These are phyloP conservation scores for Barnettozyma sucrosica DNA, from an alignment of 805 yeast species.

Conservation along the genomic window DNA sequence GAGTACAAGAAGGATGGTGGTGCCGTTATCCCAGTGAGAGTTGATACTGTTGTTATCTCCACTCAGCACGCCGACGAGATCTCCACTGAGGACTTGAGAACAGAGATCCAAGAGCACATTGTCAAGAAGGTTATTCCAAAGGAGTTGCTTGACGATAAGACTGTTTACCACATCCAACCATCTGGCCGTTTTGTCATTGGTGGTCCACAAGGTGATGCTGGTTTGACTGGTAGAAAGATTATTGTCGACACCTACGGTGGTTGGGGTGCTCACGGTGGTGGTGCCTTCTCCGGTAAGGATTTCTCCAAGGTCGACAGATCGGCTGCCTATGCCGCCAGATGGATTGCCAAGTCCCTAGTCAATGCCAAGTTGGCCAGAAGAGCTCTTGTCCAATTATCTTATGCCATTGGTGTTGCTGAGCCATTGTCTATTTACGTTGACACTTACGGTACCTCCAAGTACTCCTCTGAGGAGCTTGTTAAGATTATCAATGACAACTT, in stretches of 20 bases:
- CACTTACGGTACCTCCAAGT: slow-evolving; percentile 95
- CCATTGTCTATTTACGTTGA: slow-evolving; percentile 97
- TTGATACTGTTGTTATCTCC: slow-evolving; percentile 95
- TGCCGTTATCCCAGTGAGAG: slow-evolving; percentile 92
- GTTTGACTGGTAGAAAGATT: slow-evolving; percentile 98
- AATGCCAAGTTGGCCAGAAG: slow-evolving; percentile 94
- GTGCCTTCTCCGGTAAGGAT: slow-evolving; percentile 99
- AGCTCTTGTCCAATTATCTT: slow-evolving; percentile 96
- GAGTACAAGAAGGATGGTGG: slow-evolving; percentile 94
- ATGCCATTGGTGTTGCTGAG: slow-evolving; percentile 99
- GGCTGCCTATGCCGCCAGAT: slow-evolving; percentile 99
- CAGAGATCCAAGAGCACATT: slow-evolving; percentile 69
- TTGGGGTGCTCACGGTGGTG: slow-evolving; percentile 99
- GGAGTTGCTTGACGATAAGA: slow-evolving; percentile 85
- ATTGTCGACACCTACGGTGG: slow-evolving; percentile 99
- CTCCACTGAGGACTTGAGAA: slow-evolving; percentile 87
- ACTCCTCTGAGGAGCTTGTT: slow-evolving; percentile 85
- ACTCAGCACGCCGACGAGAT: slow-evolving; percentile 97
- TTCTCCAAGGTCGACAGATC: slow-evolving; percentile 99
- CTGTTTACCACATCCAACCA: slow-evolving; percentile 97
- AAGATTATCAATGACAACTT: slow-evolving; percentile 89
- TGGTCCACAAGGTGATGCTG: slow-evolving; percentile 99
- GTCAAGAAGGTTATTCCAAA: slow-evolving; percentile 91
- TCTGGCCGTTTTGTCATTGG: slow-evolving; percentile 99
- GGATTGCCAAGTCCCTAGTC: slow-evolving; percentile 99